A percentile compares a stretch with the other conserved stretches of the same genome.
Evolutionary conservation across 2,329 filamentous ascomycete genomes (phyloP).

Genomic region (Cercospora sp.): DNA sequence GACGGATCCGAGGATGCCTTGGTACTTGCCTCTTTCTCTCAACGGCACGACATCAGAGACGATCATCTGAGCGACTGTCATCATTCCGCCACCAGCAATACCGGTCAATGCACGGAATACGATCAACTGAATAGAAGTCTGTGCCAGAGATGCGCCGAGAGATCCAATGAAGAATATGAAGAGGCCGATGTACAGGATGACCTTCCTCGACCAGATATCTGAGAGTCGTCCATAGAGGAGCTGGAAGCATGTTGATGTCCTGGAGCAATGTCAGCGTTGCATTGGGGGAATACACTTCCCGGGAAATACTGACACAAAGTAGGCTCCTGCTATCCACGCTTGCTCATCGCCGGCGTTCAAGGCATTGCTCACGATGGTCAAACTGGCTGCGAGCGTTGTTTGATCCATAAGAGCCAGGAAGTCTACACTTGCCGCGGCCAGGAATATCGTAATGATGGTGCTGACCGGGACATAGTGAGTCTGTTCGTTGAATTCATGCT

Average conservation of each 20-base stretch:
- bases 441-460: conserved; percentile 58
- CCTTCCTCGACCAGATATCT: conserved; percentile 68
- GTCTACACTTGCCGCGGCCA: conserved; percentile 58
- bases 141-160: conserved; percentile 25
- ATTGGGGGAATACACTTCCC: not conserved
- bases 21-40: conserved; percentile 31
- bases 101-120: conserved; percentile 59
- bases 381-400: conserved; percentile 56
- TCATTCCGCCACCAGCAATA: conserved; percentile 47
- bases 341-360: conserved; percentile 53
- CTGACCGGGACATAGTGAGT: conserved; percentile 56
- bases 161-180: conserved; percentile 55
- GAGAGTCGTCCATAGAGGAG: conserved; percentile 64
- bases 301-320: conserved; percentile 47
- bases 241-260: conserved; percentile 48
- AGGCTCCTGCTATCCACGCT: conserved; percentile 58
- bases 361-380: conserved; percentile 56
- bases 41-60: conserved; percentile 35
- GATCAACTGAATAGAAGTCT: conserved; percentile 46
- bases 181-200: conserved; percentile 60
- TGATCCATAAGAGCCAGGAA: conserved; percentile 59
- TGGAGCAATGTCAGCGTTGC: conserved; percentile 8
- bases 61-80: conserved; percentile 36
- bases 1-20: conserved; percentile 31
- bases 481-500: conserved; percentile 54